Percentiles rank a stretch among this genome's conserved stretches.
phyloP scores from a whole-genome alignment of 495 filamentous ascomycete genomes.

The Hapsidospora chrysogenum region DNA sequence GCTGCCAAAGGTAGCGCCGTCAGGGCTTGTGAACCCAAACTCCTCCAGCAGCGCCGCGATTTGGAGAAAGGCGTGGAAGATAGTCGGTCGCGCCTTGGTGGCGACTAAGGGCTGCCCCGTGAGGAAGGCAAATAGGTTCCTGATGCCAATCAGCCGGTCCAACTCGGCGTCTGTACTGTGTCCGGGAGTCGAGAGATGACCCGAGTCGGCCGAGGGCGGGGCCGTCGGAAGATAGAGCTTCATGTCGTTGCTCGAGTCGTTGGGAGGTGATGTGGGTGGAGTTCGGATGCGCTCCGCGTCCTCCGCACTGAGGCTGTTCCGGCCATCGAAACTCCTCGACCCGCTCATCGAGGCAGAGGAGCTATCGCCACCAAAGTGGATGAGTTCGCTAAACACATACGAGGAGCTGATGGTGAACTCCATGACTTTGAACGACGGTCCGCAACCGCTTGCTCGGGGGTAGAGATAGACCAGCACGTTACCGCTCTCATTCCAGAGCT shows the following conservation, averaged over 20 bases:
- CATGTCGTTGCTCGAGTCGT: conserved; percentile 31
- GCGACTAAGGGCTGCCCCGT: conserved; percentile 65
- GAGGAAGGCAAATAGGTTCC: conserved; percentile 87
- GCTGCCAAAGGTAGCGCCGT: conserved; percentile 71
- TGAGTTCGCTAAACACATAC: conserved; percentile 45
- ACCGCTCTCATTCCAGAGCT: conserved; percentile 76
- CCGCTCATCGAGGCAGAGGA: conserved; percentile 20
- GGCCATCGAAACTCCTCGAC: conserved; percentile 22
- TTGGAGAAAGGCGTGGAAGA: conserved; percentile 61
- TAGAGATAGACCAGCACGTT: conserved; percentile 78
- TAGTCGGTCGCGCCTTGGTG: conserved; percentile 43
- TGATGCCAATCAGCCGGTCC: conserved; percentile 53
- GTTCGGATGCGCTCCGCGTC: conserved; percentile 26
- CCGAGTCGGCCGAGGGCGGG: conserved; percentile 11
- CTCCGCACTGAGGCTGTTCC: conserved; percentile 18
- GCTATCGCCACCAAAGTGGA: conserved; percentile 41
- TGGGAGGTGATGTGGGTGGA: conserved; percentile 10
- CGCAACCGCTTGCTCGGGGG: conserved; percentile 42
- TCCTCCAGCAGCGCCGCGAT: conserved; percentile 50
- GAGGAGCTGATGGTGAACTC: conserved; percentile 58
- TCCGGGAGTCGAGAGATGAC: conserved; percentile 15
- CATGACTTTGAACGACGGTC: conserved; percentile 65
- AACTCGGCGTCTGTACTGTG: conserved; percentile 37
- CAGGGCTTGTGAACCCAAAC: conserved; percentile 65
- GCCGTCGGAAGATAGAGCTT: conserved; percentile 52